Percentiles rank a stretch among this genome's conserved stretches.
These are phyloP conservation scores for Scenedesmus sp. DNA, from an alignment of 163 green algal species.

Conservation along the genomic window DNA sequence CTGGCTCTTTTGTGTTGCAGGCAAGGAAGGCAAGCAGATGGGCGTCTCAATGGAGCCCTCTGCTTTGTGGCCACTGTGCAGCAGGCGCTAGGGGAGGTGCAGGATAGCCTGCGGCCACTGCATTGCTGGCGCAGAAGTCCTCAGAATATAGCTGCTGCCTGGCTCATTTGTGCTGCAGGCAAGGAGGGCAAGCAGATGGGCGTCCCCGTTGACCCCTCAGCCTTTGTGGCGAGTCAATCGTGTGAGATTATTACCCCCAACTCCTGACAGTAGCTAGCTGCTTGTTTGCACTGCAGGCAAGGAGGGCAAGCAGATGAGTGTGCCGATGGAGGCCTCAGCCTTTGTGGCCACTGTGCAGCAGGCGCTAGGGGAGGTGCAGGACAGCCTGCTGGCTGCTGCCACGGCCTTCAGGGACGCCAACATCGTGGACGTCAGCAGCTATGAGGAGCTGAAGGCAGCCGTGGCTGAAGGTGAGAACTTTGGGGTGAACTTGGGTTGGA, in stretches of 20 bases:
- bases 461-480: conserved; percentile 73
- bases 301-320: conserved; percentile 93
- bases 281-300: conserved; percentile 75
- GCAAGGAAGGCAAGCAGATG: conserved; percentile 27
- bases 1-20: conserved; percentile 49
- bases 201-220: too few species aligned
- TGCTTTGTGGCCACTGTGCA: conserved; percentile 54
- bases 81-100: conserved; percentile 68
- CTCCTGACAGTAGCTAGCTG: neutral
- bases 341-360: conserved; percentile 78
- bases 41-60: too few species aligned
- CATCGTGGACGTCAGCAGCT: conserved; percentile 95
- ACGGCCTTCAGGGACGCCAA: conserved; percentile 90
- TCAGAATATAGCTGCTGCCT: neutral
- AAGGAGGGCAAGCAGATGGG: too few species aligned
- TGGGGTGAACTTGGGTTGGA: neutral
- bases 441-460: conserved; percentile 92
- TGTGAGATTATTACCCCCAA: neutral
- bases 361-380: conserved; percentile 75
- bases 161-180: conserved; percentile 58
- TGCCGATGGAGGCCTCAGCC: conserved; percentile 73
- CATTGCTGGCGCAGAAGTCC: too few species aligned
- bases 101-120: conserved; percentile 61
- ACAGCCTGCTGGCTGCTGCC: conserved; percentile 74
- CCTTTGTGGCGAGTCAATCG: neutral